Conservation (phyloP, 768 basidiomycete species). For the Serpula lacrymans region DNA sequence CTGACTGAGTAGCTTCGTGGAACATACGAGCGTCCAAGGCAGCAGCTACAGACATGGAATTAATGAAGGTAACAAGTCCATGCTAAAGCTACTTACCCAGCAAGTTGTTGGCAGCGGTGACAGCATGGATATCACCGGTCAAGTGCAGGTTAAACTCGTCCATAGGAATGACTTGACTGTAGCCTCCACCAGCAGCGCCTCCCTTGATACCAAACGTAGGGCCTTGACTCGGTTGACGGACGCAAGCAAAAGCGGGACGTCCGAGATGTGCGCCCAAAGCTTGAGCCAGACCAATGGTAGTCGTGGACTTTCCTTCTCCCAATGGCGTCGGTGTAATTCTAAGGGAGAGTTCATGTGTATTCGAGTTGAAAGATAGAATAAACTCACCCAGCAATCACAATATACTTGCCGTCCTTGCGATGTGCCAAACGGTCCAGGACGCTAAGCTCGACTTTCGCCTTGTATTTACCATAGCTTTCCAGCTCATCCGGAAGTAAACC, state of each 20-base stretch:
- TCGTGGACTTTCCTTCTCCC: slow-evolving; percentile 98
- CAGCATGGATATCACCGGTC: slow-evolving; percentile 97
- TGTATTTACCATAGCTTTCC: slow-evolving; percentile 93
- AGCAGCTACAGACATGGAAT: slow-evolving; percentile 55
- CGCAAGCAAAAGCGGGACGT: slow-evolving; percentile 92
- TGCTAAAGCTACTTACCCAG: slow-evolving; percentile 56
- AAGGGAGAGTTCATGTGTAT: slow-evolving; percentile 5
- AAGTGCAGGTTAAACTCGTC: slow-evolving; percentile 98
- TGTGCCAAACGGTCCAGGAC: slow-evolving; percentile 81
- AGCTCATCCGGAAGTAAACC: slow-evolving; percentile 84
- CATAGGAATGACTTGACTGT: slow-evolving; percentile 99
- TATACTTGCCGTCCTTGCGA: slow-evolving; percentile 92
- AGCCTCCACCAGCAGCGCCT: slow-evolving; percentile 96
- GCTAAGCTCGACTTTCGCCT: slow-evolving; percentile 93
- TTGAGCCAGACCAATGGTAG: slow-evolving; percentile 94
- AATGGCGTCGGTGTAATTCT: slow-evolving; percentile 96
- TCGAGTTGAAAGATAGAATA: slow-evolving; percentile 9
- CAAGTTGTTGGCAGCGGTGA: slow-evolving; percentile 95
- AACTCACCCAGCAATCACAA: slow-evolving; percentile 85
- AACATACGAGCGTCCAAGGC: slow-evolving; percentile 96
- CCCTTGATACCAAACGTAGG: slow-evolving; percentile 99
- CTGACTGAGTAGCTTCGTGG: slow-evolving; percentile 93
- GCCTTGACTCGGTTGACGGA: slow-evolving; percentile 97
- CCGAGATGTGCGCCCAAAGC: slow-evolving; percentile 93
- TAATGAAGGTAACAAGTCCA: neutral